Evolutionary conservation across 192 early-diverging fungal species (phyloP).

Genomic region (Coemansia pectinata): DNA sequence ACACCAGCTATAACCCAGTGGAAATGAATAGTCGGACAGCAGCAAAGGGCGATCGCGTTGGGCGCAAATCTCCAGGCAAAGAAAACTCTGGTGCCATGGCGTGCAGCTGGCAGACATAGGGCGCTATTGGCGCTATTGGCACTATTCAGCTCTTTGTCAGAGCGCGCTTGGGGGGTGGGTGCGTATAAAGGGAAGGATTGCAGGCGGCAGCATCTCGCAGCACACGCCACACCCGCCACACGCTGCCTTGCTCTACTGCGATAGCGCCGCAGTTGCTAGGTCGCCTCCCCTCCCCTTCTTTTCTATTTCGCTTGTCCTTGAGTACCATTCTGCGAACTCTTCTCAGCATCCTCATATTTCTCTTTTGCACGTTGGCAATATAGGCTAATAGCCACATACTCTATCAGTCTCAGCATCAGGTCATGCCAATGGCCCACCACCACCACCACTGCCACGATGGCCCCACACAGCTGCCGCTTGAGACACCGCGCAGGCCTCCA

Average conservation of each 20-base stretch:
- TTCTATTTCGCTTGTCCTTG: not conserved
- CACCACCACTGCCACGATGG: constrained; percentile 1
- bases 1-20: not conserved
- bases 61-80: not conserved
- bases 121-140: constrained; percentile 1
- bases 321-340: constrained; percentile 9
- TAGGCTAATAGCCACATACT: constrained; percentile 6
- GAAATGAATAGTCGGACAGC: not conserved
- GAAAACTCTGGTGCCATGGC: not conserved
- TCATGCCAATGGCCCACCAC: constrained; percentile 1
- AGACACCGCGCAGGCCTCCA: not conserved
- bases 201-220: constrained; percentile 10
- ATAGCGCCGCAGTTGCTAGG: not conserved
- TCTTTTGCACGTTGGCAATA: constrained; percentile 3
- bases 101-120: not conserved
- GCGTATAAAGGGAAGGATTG: not conserved
- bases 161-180: not conserved
- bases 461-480: not conserved
- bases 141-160: constrained; percentile 4
- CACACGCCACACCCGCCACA: constrained; percentile 57
- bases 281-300: constrained; percentile 5
- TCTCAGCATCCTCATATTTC: constrained; percentile 6
- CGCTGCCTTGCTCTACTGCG: constrained; percentile 27
- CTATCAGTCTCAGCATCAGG: constrained; percentile 3
- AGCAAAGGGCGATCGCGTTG: not conserved